Percentiles rank a stretch among this genome's conserved stretches.
These are phyloP conservation scores for Cercospora sojina DNA, from an alignment of 2,329 filamentous ascomycete genomes.

Conservation along the genomic window DNA sequence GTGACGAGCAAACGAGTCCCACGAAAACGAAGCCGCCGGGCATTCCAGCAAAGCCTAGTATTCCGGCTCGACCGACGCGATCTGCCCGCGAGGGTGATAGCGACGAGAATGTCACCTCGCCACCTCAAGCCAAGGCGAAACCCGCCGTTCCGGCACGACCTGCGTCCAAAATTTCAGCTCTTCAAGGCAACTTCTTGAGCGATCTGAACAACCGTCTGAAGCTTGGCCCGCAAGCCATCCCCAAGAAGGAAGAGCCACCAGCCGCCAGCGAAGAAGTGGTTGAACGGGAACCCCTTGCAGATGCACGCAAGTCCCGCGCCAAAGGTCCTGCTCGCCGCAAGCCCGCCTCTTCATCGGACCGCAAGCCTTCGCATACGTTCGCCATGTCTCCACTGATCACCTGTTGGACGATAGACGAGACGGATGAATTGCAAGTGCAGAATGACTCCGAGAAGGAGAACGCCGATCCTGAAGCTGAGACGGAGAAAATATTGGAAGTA, in stretches of 20 bases:
- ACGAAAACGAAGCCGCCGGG: conserved; percentile 54
- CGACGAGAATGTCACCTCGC: conserved; percentile 32
- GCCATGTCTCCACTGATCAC: conserved; percentile 43
- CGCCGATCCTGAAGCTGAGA: conserved; percentile 17
- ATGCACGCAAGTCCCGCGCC: conserved; percentile 87
- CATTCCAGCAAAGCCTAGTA: conserved; percentile 62
- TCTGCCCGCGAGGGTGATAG: conserved; percentile 36
- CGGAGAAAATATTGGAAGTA: conserved; percentile 30
- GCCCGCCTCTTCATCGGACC: conserved; percentile 57
- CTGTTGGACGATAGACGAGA: conserved; percentile 47
- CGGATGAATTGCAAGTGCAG: conserved; percentile 41
- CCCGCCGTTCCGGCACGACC: conserved; percentile 77
- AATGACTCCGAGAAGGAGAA: conserved; percentile 22
- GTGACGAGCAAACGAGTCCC: conserved; percentile 43
- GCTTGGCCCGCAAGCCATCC: conserved; percentile 73
- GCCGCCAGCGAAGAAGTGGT: conserved; percentile 53
- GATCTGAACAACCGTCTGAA: conserved; percentile 88
- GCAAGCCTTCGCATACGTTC: conserved; percentile 49
- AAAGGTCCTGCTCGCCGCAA: conserved; percentile 80
- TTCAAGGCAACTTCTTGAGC: conserved; percentile 89
- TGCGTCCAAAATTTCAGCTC: conserved; percentile 82
- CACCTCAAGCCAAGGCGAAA: conserved; percentile 65
- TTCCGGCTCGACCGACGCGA: conserved; percentile 62
- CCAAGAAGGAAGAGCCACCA: conserved; percentile 61
- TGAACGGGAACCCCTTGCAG: conserved; percentile 76